Base-by-base conservation (phyloP, 2,329 filamentous ascomycete species). In the Aspergillus fructus region DNA sequence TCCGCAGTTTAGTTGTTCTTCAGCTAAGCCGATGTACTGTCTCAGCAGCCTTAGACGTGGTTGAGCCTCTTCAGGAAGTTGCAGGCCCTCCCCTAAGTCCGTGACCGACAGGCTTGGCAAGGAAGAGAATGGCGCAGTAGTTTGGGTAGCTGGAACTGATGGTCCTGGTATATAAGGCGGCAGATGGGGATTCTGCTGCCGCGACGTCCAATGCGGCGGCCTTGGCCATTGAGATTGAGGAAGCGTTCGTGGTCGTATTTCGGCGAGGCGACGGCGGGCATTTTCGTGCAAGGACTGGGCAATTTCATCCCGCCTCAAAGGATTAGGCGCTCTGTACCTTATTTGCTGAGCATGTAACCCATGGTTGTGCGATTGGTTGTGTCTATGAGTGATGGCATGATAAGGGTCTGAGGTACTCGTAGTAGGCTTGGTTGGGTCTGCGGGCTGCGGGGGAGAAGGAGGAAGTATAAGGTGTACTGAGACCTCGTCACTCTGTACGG, bases 401-500 rank as follows among this genome's bases (percentile, higher is more conserved):
- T 21, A 55, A 41, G 55, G 57, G 13, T 58, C 53, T 8, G 12
- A 45, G 3, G 46, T 19, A 4, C 41, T 19, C 3, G 49, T 30
- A 30, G 56, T 33, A 21, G 58, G 30, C 34, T 17, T 43, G 11
- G 52, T 15, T 23, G 56, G 42, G 47, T 55, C 56, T 19, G 62
- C 13, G 9, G 61, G 49, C 19, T 59, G 54, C 9, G 58, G 17
- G 41, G 63, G 60, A 24, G 71, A 69, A 9, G 76, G 78, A 12
- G 78, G 78, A 43, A 78, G 66, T 21, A 75, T 73, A 47, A 79
- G 72, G 62, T 78, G 76, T 12, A 79, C 67, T 5, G 73, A 70
- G 57, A 70, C 66, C 56, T 68, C 65, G 3, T 62, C 30, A 46
- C 57, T 62, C 71, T 74, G 23, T 24, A 33, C 33, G 3, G 52